These are phyloP conservation scores for Ogataea minuta DNA, from an alignment of 805 yeast genomes.

Conservation along the genomic window DNA sequence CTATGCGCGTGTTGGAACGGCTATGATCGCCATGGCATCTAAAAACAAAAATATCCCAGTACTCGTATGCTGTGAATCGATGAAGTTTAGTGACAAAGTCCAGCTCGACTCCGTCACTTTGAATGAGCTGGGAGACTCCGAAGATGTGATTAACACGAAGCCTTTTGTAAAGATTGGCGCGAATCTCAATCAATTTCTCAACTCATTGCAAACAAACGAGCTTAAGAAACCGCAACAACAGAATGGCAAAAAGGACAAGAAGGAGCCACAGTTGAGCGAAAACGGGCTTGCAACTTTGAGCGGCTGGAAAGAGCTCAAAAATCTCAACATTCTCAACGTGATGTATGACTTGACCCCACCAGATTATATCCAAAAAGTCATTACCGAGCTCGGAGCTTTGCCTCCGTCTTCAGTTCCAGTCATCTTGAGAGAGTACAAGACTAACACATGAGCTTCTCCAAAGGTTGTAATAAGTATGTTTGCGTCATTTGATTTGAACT, in stretches of 20 bases:
- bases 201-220: conserved; percentile 37
- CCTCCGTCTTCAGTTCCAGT: conserved; percentile 99
- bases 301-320: conserved; percentile 63
- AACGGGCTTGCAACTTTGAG: conserved; percentile 42
- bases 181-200: conserved; percentile 62
- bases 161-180: conserved; percentile 59
- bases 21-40: conserved; percentile 88
- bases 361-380: conserved; percentile 86
- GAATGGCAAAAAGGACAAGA: conserved; percentile 6
- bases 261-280: conserved; percentile 21
- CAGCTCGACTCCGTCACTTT: conserved; percentile 94
- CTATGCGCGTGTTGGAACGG: conserved; percentile 93
- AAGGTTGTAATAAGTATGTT: conserved; percentile 5
- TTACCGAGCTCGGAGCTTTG: conserved; percentile 92
- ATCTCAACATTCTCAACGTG: conserved; percentile 73
- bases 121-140: conserved; percentile 84
- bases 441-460: conserved; percentile 21
- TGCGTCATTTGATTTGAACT: conserved; percentile 51
- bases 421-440: conserved; percentile 86
- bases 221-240: conserved; percentile 12
- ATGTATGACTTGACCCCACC: conserved; percentile 95
- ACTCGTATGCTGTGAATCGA: conserved; percentile 89
- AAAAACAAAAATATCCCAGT: conserved; percentile 89
- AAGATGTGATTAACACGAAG: conserved; percentile 60
- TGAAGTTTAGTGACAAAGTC: conserved; percentile 92